Conservation (phyloP, 345 rosid species). For the Brassica juncea region DNA sequence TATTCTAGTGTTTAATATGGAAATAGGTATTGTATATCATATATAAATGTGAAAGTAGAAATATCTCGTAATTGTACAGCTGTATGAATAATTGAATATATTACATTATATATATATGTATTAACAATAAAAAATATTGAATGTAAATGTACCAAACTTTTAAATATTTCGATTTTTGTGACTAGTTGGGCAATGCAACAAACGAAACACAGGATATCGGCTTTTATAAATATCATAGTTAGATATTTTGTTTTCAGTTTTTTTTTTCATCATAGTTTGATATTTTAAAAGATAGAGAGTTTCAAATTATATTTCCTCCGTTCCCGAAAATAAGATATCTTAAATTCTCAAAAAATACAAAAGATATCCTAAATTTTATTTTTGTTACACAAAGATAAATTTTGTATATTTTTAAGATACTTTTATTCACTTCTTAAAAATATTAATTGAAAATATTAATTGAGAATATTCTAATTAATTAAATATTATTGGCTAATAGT, state of each 20-base stretch:
- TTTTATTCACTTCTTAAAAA: too few species aligned
- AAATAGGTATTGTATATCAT: background rate
- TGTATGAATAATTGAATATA: background rate
- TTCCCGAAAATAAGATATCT: too few species aligned
- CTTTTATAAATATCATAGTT: slow-evolving; percentile 14
- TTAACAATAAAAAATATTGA: background rate
- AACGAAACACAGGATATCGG: background rate
- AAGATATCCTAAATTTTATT: too few species aligned
- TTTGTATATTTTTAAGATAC: too few species aligned
- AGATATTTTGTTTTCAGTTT: slow-evolving; percentile 10
- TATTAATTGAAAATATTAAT: too few species aligned
- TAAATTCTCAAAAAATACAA: too few species aligned
- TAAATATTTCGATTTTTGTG: background rate
- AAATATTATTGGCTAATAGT: too few species aligned
- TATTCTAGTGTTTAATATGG: background rate
- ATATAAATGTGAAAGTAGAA: background rate
- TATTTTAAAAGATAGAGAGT: background rate
- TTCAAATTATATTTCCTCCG: too few species aligned
- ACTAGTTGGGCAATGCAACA: slow-evolving; percentile 2
- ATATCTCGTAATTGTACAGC: background rate
- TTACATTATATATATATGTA: background rate
- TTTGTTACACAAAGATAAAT: too few species aligned
- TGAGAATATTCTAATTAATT: too few species aligned
- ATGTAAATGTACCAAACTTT: background rate
- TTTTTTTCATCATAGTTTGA: slow-evolving; percentile 4